These are phyloP conservation scores for Mucor racemosus DNA, from an alignment of 371 early-diverging fungal genomes.

Conservation along the genomic window DNA sequence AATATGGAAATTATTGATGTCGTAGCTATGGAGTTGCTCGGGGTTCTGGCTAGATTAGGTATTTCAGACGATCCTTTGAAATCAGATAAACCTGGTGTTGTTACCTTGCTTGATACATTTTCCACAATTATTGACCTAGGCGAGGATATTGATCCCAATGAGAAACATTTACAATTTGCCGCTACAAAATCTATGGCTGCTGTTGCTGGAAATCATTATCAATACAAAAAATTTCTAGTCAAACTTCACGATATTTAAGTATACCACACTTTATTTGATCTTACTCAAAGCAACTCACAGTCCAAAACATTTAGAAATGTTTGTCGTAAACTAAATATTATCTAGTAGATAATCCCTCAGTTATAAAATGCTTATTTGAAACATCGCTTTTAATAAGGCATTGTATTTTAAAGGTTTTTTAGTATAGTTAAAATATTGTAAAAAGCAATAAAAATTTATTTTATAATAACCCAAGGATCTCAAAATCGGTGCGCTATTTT, in stretches of 20 bases:
- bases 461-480: too few species aligned
- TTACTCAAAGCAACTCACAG: too few species aligned
- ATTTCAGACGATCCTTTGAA: not conserved
- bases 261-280: too few species aligned
- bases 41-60: not conserved
- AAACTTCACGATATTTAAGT: not conserved
- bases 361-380: too few species aligned
- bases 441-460: too few species aligned
- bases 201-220: not conserved
- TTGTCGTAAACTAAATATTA: too few species aligned
- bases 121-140: not conserved
- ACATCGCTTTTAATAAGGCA: too few species aligned
- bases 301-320: too few species aligned
- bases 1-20: not conserved
- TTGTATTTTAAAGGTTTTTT: too few species aligned
- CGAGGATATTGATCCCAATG: constrained; percentile 3
- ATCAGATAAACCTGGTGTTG: not conserved
- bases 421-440: too few species aligned
- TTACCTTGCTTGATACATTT: not conserved
- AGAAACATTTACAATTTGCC: not conserved
- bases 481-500: too few species aligned
- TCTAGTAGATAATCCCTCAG: too few species aligned
- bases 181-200: not conserved
- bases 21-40: not conserved
- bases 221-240: not conserved